Conservation (phyloP, 495 filamentous ascomycete species). For the Penicillium desertorum region DNA sequence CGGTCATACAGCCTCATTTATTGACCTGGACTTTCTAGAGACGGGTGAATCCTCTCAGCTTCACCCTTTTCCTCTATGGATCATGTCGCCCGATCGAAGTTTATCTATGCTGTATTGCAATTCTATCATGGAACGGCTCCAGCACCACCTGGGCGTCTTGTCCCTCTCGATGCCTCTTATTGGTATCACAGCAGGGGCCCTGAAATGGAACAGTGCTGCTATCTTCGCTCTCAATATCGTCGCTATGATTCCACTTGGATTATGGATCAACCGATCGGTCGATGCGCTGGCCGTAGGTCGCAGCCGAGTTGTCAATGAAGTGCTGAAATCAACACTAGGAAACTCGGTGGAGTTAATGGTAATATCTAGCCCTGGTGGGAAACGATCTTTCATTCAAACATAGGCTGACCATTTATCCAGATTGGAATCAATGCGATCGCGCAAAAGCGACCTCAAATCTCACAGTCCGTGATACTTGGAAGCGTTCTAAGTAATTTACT, state of each 20-base stretch:
- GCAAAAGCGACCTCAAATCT: constrained; percentile 13
- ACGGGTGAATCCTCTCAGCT: background rate
- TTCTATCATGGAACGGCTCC: constrained; percentile 1
- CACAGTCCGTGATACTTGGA: constrained; percentile 24
- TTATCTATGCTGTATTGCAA: background rate
- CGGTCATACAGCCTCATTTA: constrained; percentile 1
- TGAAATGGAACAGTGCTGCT: constrained; percentile 4
- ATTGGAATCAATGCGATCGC: constrained; percentile 22
- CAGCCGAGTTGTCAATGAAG: constrained; percentile 13
- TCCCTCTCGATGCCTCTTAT: constrained; percentile 10
- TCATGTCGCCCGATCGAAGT: background rate
- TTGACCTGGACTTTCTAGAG: background rate
- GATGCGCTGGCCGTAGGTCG: constrained; percentile 16
- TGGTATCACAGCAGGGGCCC: constrained; percentile 15
- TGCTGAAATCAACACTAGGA: constrained; percentile 32
- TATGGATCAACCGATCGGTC: constrained; percentile 21
- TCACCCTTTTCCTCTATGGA: background rate
- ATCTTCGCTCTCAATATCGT: constrained; percentile 26
- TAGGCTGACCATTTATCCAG: constrained; percentile 6
- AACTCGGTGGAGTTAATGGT: constrained; percentile 31
- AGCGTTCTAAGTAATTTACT: constrained; percentile 28
- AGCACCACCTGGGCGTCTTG: background rate
- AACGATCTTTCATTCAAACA: background rate
- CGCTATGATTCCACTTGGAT: constrained; percentile 18
- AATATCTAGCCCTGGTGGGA: background rate